These are phyloP conservation scores for Paracamarosporium sp. DNA, from an alignment of 2,329 filamentous ascomycete species.

Conservation along the genomic window DNA sequence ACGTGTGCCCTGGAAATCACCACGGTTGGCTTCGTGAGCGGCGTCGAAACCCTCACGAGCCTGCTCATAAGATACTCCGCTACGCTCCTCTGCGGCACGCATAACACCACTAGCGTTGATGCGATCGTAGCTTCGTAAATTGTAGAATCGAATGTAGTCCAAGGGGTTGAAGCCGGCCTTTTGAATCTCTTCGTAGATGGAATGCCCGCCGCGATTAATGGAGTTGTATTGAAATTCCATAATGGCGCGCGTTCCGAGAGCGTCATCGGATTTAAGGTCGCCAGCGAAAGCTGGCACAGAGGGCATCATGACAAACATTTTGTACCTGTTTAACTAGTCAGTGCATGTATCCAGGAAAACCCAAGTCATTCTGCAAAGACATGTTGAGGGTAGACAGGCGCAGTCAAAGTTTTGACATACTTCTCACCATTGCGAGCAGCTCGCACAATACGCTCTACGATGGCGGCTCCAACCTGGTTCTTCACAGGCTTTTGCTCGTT, in stretches of 20 bases:
- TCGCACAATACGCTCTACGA: constrained; percentile 77
- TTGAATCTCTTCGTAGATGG: constrained; percentile 75
- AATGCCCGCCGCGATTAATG: constrained; percentile 78
- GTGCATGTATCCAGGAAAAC: no score
- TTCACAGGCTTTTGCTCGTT: constrained; percentile 73
- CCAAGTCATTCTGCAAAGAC: no score
- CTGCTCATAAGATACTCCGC: constrained; percentile 72
- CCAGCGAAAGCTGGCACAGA: constrained; percentile 84
- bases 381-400: no score
- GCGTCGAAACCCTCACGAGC: constrained; percentile 71
- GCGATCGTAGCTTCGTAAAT: constrained; percentile 82
- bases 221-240: constrained; percentile 88
- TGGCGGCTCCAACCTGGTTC: constrained; percentile 80
- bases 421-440: constrained; percentile 70
- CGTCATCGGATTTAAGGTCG: constrained; percentile 74
- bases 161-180: constrained; percentile 72
- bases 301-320: constrained; percentile 79
- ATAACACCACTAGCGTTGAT: constrained; percentile 74
- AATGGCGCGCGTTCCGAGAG: constrained; percentile 79
- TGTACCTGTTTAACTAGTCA: constrained; percentile 50
- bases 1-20: constrained; percentile 35
- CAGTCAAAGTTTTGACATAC: no score
- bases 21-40: constrained; percentile 49
- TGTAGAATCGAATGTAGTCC: constrained; percentile 83
- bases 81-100: constrained; percentile 64